Evolutionary conservation across 345 rosid genomes (phyloP).

Genomic region (Odontarrhena argentea): DNA sequence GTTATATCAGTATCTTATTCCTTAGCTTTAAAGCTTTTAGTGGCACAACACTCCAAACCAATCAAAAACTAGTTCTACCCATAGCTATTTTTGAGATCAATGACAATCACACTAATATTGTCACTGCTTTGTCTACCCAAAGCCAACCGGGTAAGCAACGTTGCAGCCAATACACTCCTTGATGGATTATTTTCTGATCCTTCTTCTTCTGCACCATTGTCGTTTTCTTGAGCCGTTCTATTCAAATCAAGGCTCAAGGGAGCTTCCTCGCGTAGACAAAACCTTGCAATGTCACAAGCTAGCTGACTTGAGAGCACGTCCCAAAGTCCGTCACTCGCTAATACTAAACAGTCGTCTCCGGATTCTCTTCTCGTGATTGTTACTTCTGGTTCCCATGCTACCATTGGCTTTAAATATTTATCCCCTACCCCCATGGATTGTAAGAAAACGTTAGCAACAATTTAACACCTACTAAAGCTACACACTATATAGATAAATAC

Average conservation of each 20-base stretch:
- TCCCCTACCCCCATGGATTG: slow-evolving; percentile 54
- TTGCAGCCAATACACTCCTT: slow-evolving; percentile 60
- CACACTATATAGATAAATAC: no score
- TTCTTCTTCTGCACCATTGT: slow-evolving; percentile 34
- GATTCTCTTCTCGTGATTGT: slow-evolving; percentile 53
- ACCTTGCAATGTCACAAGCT: slow-evolving; percentile 63
- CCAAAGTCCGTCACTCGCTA: slow-evolving; percentile 86
- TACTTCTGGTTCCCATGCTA: slow-evolving; percentile 67
- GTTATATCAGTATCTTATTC: slow-evolving; percentile 25
- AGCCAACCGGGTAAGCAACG: slow-evolving; percentile 73
- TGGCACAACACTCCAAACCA: not conserved
- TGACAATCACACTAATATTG: slow-evolving; percentile 77
- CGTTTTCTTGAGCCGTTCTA: slow-evolving; percentile 25
- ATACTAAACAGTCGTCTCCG: slow-evolving; percentile 67
- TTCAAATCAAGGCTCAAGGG: slow-evolving; percentile 31
- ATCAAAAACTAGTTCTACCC: not conserved
- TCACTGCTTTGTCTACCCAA: slow-evolving; percentile 68
- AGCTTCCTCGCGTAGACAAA: slow-evolving; percentile 50
- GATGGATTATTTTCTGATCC: slow-evolving; percentile 46
- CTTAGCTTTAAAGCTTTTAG: not conserved
- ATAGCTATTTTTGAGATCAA: slow-evolving; percentile 56
- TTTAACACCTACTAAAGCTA: not conserved
- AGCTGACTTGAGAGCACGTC: slow-evolving; percentile 65
- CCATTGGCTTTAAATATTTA: slow-evolving; percentile 64
- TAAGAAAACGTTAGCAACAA: slow-evolving; percentile 3